phyloP scores from a whole-genome alignment of 2,329 filamentous ascomycete genomes.

The Cladophialophora carrionii region DNA sequence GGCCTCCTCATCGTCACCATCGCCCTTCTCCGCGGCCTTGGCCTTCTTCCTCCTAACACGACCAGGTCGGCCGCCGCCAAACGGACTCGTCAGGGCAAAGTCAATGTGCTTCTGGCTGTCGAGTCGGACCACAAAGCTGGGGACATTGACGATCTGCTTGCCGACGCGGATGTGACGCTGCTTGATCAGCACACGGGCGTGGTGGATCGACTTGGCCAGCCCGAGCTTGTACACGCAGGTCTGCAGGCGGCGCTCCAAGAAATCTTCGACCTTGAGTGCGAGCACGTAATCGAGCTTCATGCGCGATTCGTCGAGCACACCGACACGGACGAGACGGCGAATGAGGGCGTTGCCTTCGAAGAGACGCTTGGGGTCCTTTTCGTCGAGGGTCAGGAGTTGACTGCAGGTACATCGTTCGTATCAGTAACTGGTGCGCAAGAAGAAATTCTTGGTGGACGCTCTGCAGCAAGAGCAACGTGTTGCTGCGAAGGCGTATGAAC shows the following conservation, averaged over 20 bases:
- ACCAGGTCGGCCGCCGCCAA: constrained; percentile 93
- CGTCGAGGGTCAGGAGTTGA: constrained; percentile 99
- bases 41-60: constrained; percentile 99
- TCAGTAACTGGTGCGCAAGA: constrained; percentile 23
- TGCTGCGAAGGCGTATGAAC: no score
- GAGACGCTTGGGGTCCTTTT: constrained; percentile 99
- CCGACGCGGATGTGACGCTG: constrained; percentile 99
- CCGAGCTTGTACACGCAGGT: constrained; percentile 99
- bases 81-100: constrained; percentile 96
- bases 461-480: neutral
- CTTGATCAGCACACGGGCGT: constrained; percentile 99
- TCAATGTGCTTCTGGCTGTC: constrained; percentile 99
- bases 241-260: constrained; percentile 99
- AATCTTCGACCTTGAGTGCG: constrained; percentile 98
- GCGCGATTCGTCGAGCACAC: constrained; percentile 99
- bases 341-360: constrained; percentile 99
- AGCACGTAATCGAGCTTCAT: constrained; percentile 99
- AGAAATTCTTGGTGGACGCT: neutral
- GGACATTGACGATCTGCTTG: constrained; percentile 99
- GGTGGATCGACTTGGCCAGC: constrained; percentile 99
- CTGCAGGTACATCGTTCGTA: constrained; percentile 53
- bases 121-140: constrained; percentile 98
- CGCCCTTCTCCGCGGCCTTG: constrained; percentile 75
- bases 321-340: constrained; percentile 98
- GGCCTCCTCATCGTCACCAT: constrained; percentile 40